phyloP scores from a whole-genome alignment of 2,329 filamentous ascomycete genomes.

The Zarea fungicola region DNA sequence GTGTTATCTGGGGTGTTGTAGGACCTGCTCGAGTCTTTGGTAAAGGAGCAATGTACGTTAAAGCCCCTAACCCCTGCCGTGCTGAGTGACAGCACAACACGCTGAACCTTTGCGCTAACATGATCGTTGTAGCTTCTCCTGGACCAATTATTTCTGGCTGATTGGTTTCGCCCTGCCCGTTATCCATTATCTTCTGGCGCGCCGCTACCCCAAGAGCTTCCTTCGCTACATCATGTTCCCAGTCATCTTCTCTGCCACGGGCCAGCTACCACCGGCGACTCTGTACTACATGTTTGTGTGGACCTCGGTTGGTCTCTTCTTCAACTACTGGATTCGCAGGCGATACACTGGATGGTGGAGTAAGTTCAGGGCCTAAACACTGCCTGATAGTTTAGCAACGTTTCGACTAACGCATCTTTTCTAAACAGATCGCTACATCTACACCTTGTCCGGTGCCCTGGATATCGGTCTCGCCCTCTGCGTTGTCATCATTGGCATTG shows the following conservation, averaged over 20 bases:
- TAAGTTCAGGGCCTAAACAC: no score
- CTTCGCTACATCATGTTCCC: conserved; percentile 50
- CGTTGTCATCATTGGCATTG: conserved; percentile 27
- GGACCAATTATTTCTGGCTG: conserved; percentile 52
- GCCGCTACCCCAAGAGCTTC: conserved; percentile 22
- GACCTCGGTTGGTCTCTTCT: conserved; percentile 52
- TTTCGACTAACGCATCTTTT: no score
- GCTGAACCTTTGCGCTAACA: no score
- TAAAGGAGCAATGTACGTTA: conserved; percentile 46
- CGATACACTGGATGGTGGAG: conserved; percentile 56
- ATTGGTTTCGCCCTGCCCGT: conserved; percentile 45
- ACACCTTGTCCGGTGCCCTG: conserved; percentile 34
- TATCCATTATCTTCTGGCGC: conserved; percentile 37
- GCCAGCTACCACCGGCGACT: conserved; percentile 53
- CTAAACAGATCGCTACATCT: no score
- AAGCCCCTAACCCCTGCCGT: no score
- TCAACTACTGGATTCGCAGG: conserved; percentile 52
- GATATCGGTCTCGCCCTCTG: conserved; percentile 35
- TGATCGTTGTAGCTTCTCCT: no score
- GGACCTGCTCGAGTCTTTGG: conserved; percentile 53
- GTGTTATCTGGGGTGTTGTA: conserved; percentile 53
- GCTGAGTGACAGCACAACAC: no score
- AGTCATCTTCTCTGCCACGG: conserved; percentile 51
- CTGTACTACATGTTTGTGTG: conserved; percentile 54
- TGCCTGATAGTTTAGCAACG: no score